A percentile compares a stretch with the other conserved stretches of the same genome.
Conservation (phyloP, 805 yeast genomes). For the Blastobotrys terrestris region DNA sequence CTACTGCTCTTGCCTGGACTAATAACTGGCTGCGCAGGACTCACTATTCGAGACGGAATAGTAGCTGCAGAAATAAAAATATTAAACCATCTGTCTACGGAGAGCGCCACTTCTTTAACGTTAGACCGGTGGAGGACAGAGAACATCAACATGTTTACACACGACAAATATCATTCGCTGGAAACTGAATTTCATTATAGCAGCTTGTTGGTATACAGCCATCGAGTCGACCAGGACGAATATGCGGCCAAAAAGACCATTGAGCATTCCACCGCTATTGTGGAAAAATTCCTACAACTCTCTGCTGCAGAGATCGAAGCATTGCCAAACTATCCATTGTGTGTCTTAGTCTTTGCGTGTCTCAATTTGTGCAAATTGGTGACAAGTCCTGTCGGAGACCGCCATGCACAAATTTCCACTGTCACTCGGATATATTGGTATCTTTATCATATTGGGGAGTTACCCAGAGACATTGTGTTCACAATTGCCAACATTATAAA, state of each 20-base stretch:
- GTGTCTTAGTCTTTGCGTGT: slow-evolving; percentile 51
- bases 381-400: slow-evolving; percentile 1
- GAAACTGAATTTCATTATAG: slow-evolving; percentile 6
- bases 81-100: neutral
- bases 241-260: slow-evolving; percentile 36
- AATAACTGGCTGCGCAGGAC: slow-evolving; percentile 1
- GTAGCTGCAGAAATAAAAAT: slow-evolving; percentile 9
- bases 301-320: slow-evolving; percentile 46
- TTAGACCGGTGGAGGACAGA: slow-evolving; percentile 2
- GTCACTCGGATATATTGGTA: slow-evolving; percentile 55
- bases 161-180: slow-evolving; percentile 7
- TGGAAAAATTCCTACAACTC: slow-evolving; percentile 40
- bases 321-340: slow-evolving; percentile 46
- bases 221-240: neutral
- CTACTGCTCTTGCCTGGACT: slow-evolving; percentile 21
- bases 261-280: slow-evolving; percentile 39
- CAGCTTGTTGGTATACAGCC: slow-evolving; percentile 10
- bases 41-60: slow-evolving; percentile 9
- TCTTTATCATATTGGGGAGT: slow-evolving; percentile 49
- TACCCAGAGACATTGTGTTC: slow-evolving; percentile 52
- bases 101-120: neutral
- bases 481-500: slow-evolving; percentile 52
- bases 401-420: slow-evolving; percentile 31
- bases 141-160: slow-evolving; percentile 3
- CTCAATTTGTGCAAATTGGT: slow-evolving; percentile 42